Base-by-base conservation (phyloP, 768 basidiomycete genomes). In the Boletus huronensis region DNA sequence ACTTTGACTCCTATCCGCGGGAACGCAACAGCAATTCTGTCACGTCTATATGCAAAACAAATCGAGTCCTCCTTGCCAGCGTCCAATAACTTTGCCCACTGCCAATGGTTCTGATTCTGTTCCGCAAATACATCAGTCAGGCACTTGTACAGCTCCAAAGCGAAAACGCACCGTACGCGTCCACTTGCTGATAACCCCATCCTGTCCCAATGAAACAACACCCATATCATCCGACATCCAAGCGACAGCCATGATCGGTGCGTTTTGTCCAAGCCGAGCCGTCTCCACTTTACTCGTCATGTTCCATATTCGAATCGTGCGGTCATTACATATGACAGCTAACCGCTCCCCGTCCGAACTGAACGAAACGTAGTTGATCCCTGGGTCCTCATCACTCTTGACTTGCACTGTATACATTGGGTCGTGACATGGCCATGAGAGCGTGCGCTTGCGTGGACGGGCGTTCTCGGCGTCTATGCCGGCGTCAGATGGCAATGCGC, bases 271-370 rank as follows among this genome's bases (percentile, higher is more conserved):
- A 45, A 88, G 70, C 43, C 79, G 75, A 10, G 82, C 83, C 45
- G 83, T 72, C 69, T 88, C 87, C 38, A 66, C 65, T 14, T 69
- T 70, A 29, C 61, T 72, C 31, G 63, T 50, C 56, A 76, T 84
- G 58, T 76, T 77, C 83, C 83, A 86, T 64, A 88, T 79, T 42
- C 87, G 83, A 45, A 87, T 72, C 21, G 83, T 81, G 31, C 72
- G 75, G 68, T 88, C 85, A 38, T 74, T 68, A 81, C 86, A 87
- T 58, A 72, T 75, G 50, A 85, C 66, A 6, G 84, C 86, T 60
- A 88, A 76, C 46, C 72, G 74, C 34, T 70, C 72, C 25, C 85
- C 85, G 55, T 82, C 79, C 23, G 75, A 72, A 58, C 74, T 81
- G 57, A 85, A 79, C 31, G 75, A 61, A 28, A 88, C 77, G 28